phyloP scores from a whole-genome alignment of 225 moss, liverwort and hornwort species.

The Pseudoscleropodium purum region DNA sequence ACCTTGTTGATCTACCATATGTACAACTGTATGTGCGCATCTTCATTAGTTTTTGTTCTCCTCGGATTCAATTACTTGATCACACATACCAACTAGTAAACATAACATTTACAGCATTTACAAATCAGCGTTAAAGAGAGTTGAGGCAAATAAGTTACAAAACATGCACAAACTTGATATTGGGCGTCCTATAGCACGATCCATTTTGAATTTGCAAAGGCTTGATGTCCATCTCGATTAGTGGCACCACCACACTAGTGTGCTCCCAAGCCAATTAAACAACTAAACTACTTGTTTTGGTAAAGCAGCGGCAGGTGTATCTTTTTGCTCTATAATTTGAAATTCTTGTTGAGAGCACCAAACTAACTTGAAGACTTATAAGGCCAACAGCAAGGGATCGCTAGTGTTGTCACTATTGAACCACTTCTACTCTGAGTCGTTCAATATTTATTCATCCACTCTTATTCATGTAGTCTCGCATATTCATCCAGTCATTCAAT shows the following conservation, averaged over 20 bases:
- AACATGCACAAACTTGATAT: not conserved
- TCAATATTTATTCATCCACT: not conserved
- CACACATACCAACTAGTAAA: not conserved
- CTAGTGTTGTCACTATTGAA: not conserved
- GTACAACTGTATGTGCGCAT: not conserved
- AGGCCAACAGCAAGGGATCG: not conserved
- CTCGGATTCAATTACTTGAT: not conserved
- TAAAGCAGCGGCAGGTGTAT: no score
- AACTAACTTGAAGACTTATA: not conserved
- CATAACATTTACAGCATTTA: not conserved
- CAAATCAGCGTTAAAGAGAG: not conserved
- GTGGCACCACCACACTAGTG: not conserved
- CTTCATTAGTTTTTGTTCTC: not conserved
- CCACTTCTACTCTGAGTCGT: not conserved
- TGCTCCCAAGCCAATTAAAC: not conserved
- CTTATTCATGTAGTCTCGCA: not conserved
- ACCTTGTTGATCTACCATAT: not conserved
- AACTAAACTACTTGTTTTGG: not conserved
- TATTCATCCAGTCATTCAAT: not conserved
- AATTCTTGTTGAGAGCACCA: not conserved
- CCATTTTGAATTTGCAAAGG: no score
- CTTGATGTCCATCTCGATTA: no score
- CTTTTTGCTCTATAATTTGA: not conserved
- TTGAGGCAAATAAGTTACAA: not conserved
- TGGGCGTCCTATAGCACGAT: accelerated